Evolutionary conservation across 129 eudicot genomes (phyloP), one percentile per base, ranked within the genome.

Genomic region (Flaveria trinervia): DNA sequence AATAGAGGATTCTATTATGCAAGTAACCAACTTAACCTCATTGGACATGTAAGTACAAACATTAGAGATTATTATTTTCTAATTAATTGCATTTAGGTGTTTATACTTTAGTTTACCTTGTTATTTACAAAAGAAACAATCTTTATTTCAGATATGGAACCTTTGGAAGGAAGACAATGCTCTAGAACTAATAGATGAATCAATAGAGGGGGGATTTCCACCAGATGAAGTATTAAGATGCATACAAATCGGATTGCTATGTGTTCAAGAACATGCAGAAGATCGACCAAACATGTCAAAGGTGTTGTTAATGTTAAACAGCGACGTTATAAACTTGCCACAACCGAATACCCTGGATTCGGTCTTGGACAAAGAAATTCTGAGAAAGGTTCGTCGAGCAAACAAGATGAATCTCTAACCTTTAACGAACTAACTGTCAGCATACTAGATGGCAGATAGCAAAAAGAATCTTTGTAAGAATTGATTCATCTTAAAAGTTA

Each of bases 261-360:
- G 98, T 43, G 95, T 90, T 25, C 98, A 90, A 76, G 96, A 90
- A 54, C 89, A 83, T 7, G 92, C 96, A 1, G 98, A 92, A 66
- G 94, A 92, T 7, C 85, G 98, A 65, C 98, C 98, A 4, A 82
- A 77, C n/a, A 92, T 92, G 96, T 77, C 85, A 15, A 83, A 80
- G 45, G 96, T 90, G 20, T 46, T 88, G 43, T 71, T 90, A 75
- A 88, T 92, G 96, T 76, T 90, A 70, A 86, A 90, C 60, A 90
- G 92, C 54, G 90, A 92, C 66, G 68, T 20, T 17, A 72, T 66
- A 57, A 45, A 72, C 8, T 43, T 90, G 81, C 80, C 89, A 14
- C 93, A 90, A 52, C 96, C 98, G 9, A 90, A 69, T 69, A 82
- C 46, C 98, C 98, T 0, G 98, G 98, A 22, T 92, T 88, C 55